Base-by-base conservation (phyloP, 2,329 filamentous ascomycete species). In the Penicillium sp. region DNA sequence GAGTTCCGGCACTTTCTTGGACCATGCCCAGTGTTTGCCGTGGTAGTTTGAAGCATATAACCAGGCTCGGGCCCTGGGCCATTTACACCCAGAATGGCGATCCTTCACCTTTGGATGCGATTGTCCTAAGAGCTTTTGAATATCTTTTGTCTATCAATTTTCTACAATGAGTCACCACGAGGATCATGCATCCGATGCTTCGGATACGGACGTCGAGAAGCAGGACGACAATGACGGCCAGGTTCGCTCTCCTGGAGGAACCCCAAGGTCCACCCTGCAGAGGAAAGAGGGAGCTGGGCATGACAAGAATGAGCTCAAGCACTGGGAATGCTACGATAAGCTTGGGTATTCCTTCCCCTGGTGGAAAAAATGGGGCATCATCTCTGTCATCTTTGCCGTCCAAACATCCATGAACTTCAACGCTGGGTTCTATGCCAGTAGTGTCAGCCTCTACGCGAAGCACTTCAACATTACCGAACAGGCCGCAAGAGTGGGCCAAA, bases 361-460 rank as follows among this genome's bases (percentile, higher is more conserved):
- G n/a, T 79, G 75, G 77, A 88, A 86, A 75, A 89, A 89, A 77
- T 89, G 86, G 86, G 79, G 75, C 61, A 87, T 89, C 63, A 77
- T 88, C 50, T 81, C 80, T 16, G 78, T 89, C 68, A 86, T 89
- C 69, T 88, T 89, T 74, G 75, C 83, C 60, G 85, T 89, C 5
- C 87, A 90, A 67, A 82, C 85, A 1, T 89, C 87, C 5, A 89
- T 89, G 87, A 89, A 89, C 76, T 88, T 88, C 77, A 90, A 90
- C 73, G 87, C 87, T 1, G 86, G 84, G 53, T 80, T 89, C 36
- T 90, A 89, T 71, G 87, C 85, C 42, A 88, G 88, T 66, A 86
- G 83, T 40, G 78, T 89, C 36, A 69, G 72, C 0, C 83, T 85
- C 14, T 86, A 90, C 54, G 72, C 81, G 0, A 75, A 84, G 11